Percentiles rank a stretch among this genome's conserved stretches.
These are phyloP conservation scores for Mycosphaerella sp. DNA, from an alignment of 2,329 filamentous ascomycete genomes.

Conservation along the genomic window DNA sequence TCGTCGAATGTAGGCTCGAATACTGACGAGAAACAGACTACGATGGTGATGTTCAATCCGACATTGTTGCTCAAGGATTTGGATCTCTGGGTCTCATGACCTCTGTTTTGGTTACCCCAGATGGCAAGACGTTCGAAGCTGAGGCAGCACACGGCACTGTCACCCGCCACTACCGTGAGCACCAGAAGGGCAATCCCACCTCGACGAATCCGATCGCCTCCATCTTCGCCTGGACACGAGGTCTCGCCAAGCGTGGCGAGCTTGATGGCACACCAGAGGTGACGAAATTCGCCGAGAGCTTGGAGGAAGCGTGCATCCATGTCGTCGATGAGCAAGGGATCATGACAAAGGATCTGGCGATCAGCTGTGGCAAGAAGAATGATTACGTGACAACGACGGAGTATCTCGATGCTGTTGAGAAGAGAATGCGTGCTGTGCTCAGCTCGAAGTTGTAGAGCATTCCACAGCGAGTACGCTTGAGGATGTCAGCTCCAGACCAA, in stretches of 20 bases:
- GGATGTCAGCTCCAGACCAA: neutral
- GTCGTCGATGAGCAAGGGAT: conserved; percentile 89
- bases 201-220: conserved; percentile 98
- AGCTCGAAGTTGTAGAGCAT: conserved; percentile 62
- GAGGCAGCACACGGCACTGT: conserved; percentile 98
- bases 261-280: conserved; percentile 91
- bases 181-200: conserved; percentile 96
- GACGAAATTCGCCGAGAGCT: conserved; percentile 79
- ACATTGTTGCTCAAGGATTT: conserved; percentile 97
- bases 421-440: conserved; percentile 71
- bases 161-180: conserved; percentile 95
- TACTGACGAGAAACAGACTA: conserved; percentile 60
- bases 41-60: conserved; percentile 97
- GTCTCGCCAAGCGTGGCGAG: conserved; percentile 85
- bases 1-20: neutral
- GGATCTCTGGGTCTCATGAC: conserved; percentile 98
- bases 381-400: conserved; percentile 88
- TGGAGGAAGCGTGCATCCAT: conserved; percentile 91
- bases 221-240: conserved; percentile 98
- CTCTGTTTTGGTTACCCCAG: conserved; percentile 91
- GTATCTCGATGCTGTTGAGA: conserved; percentile 90
- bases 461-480: neutral
- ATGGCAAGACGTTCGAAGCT: conserved; percentile 94
- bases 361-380: conserved; percentile 82
- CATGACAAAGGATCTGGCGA: conserved; percentile 99